Evolutionary conservation across 2,329 filamentous ascomycete genomes (phyloP).

Genomic region (Graphiopsis chlorocephala): DNA sequence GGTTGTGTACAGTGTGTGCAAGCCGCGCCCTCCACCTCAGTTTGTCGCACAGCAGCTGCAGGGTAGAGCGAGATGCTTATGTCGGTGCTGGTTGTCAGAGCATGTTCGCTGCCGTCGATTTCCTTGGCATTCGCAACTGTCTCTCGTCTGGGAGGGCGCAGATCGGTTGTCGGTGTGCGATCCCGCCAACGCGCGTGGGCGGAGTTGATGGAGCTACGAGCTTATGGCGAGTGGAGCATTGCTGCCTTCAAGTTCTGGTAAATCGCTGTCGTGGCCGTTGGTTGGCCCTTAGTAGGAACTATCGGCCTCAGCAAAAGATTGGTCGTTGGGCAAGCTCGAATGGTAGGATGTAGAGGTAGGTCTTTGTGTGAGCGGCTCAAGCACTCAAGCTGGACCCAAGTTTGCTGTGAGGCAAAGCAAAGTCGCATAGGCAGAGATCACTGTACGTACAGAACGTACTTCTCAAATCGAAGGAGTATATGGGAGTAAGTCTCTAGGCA

Average conservation of each 20-base stretch:
- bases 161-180: background rate
- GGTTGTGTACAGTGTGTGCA: background rate
- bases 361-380: background rate
- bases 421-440: background rate
- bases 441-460: background rate
- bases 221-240: background rate
- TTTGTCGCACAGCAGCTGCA: background rate
- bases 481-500: background rate
- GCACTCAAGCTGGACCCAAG: background rate
- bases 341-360: background rate
- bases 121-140: background rate
- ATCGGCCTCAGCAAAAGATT: background rate
- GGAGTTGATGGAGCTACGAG: background rate
- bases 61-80: background rate
- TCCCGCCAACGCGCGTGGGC: background rate
- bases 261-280: background rate
- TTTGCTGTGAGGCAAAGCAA: background rate
- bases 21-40: background rate
- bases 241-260: background rate
- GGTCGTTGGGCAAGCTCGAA: background rate
- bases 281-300: background rate
- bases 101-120: background rate
- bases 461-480: background rate
- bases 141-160: background rate
- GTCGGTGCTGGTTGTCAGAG: background rate